Base-by-base conservation (phyloP, 257 asterid species). In the Lantana camara region DNA sequence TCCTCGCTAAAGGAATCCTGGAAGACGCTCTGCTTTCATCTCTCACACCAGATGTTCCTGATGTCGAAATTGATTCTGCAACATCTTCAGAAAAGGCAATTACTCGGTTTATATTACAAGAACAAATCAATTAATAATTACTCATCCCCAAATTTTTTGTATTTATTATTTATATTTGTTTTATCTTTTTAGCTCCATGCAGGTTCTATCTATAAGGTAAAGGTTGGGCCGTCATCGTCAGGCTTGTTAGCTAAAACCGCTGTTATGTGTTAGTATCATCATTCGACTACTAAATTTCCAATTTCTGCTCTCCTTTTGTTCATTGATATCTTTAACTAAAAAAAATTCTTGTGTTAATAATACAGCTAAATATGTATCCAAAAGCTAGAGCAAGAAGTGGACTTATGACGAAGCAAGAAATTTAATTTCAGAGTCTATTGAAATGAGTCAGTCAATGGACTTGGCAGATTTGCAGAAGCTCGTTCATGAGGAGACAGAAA, bases 1-100 rank as follows among this genome's bases (percentile, higher is more conserved):
- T 94, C 97, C 95, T 94, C n/a, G 90, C 99, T 10, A 86, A 78
- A 73, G 90, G 80, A 86, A 79, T 90, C 61, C 60, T 94, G 80
- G 99, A 86, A 72, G 93, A 82, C 54, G 66, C 82, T 73, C 80
- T 94, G 76, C 92, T 94, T 65, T 71, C 96, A 57, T 79, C 84
- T 73, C 84, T 94, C 61, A 50, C 95, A 10, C 77, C 78, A 60
- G 76, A 80, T 69, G 68, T 69, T 67, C 90, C 87, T 50, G 90
- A 90, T 60, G 68, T 61, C 71, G 94, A 81, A 70, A 74, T 73
- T 55, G 86, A 85, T 65, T 78, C 75, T 41, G 90, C 76, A 63
- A 68, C 86, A 64, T 74, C 78, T 80, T 83, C 93, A 19, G 78
- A 70, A 70, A 83, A 79, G 96, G 99, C 83, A 64, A 59, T 65